Conservation (phyloP, 2,329 filamentous ascomycete species). For the Cladosporium sp. region DNA sequence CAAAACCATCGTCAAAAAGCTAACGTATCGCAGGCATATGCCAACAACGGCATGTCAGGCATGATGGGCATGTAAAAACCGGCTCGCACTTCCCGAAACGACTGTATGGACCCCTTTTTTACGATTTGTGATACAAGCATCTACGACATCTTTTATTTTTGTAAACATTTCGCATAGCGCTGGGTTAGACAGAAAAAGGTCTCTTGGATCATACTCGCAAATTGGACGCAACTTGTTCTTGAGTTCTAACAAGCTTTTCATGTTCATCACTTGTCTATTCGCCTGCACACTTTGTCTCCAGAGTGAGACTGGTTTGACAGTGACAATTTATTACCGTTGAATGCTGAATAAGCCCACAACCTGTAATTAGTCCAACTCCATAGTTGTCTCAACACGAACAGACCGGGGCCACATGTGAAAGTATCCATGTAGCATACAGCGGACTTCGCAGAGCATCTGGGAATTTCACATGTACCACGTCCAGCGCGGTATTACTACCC, state of each 20-base stretch:
- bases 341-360: no score
- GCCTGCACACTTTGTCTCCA: background rate
- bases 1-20: background rate
- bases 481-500: no score
- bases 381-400: no score
- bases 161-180: background rate
- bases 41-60: slow-evolving; percentile 72
- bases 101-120: background rate
- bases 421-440: no score
- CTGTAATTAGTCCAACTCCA: no score
- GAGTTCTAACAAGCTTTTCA: background rate
- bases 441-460: no score
- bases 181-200: background rate
- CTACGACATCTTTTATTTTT: background rate
- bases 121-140: background rate
- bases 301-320: background rate
- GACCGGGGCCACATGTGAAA: no score
- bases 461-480: no score
- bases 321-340: no score
- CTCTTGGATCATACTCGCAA: background rate
- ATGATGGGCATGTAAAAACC: slow-evolving; percentile 19
- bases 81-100: background rate
- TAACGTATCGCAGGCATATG: slow-evolving; percentile 61
- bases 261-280: background rate
- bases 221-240: background rate